These are phyloP conservation scores for Nematocida sp. DNA, from an alignment of 371 early-diverging fungal genomes.

Conservation along the genomic window DNA sequence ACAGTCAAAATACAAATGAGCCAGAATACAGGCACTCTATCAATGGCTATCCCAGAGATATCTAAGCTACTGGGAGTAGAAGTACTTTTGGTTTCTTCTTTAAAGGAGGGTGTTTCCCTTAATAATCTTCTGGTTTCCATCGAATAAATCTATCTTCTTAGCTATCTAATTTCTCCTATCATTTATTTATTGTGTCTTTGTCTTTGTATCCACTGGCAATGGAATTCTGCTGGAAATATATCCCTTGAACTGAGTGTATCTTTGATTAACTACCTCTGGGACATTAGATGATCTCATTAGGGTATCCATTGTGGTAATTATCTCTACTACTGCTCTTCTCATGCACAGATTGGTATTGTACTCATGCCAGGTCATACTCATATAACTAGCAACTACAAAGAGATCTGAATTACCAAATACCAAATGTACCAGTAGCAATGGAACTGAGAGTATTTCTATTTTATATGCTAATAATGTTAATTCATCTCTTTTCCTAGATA, in stretches of 20 bases:
- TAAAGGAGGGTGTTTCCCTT: no score
- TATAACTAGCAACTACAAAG: constrained; percentile 36
- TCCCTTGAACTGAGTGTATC: not conserved
- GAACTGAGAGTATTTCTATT: constrained; percentile 41
- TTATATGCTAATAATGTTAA: constrained; percentile 37
- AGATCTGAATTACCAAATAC: constrained; percentile 38
- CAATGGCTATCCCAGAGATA: no score
- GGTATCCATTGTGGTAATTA: constrained; percentile 8
- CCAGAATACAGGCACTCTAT: no score
- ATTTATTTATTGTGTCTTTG: not conserved
- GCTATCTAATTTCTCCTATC: no score
- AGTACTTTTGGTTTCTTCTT: no score
- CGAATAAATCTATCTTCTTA: no score
- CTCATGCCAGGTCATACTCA: constrained; percentile 56
- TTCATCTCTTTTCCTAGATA: constrained; percentile 17
- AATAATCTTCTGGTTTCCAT: no score
- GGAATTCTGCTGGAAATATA: constrained; percentile 15
- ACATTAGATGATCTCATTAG: constrained; percentile 1
- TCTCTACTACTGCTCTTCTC: constrained; percentile 51
- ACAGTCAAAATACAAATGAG: no score
- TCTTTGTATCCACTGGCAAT: not conserved
- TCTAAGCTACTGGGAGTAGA: no score
- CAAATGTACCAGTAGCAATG: constrained; percentile 43
- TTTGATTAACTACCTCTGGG: constrained; percentile 2
- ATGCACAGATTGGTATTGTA: constrained; percentile 56